Conservation (phyloP, 495 filamentous ascomycete species). For the Xeromyces bisporus region DNA sequence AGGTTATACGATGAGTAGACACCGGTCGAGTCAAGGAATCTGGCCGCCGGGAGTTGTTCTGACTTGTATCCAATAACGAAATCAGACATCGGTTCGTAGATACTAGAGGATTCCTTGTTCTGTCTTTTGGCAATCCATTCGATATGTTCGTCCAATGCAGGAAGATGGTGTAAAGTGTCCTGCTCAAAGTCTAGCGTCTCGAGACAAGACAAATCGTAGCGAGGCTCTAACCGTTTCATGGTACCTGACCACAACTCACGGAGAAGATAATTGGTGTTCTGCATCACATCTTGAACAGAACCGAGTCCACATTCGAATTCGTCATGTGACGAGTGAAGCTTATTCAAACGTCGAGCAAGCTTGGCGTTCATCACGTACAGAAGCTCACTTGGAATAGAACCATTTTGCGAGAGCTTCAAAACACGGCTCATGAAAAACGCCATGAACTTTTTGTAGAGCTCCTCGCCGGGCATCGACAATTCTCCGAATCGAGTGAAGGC, state of each 20-base stretch:
- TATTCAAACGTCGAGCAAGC: slow-evolving; percentile 28
- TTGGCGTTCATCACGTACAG: slow-evolving; percentile 35
- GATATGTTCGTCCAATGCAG: slow-evolving; percentile 3
- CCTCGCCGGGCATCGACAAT: too few relatives aligned
- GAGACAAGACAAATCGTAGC: not conserved
- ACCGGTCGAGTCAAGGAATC: not conserved
- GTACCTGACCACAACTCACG: not conserved
- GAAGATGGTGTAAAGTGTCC: slow-evolving; percentile 2
- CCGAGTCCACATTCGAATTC: too few relatives aligned
- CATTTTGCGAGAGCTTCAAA: slow-evolving; percentile 12
- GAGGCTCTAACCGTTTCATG: not conserved
- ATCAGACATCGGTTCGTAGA: slow-evolving; percentile 1
- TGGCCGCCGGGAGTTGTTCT: too few relatives aligned
- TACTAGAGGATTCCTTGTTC: not conserved
- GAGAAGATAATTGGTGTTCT: not conserved
- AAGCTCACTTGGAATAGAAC: slow-evolving; percentile 12
- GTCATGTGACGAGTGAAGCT: slow-evolving; percentile 18
- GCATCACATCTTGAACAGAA: not conserved
- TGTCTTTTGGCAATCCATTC: not conserved
- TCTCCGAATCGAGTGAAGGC: slow-evolving; percentile 2
- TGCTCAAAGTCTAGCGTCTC: slow-evolving; percentile 1
- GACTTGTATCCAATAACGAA: too few relatives aligned
- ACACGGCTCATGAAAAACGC: slow-evolving; percentile 30
- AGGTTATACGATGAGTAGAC: slow-evolving; percentile 4
- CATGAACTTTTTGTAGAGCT: slow-evolving; percentile 41